Conservation (phyloP, 78 protist genomes). For the Protostelium mycophagum region DNA sequence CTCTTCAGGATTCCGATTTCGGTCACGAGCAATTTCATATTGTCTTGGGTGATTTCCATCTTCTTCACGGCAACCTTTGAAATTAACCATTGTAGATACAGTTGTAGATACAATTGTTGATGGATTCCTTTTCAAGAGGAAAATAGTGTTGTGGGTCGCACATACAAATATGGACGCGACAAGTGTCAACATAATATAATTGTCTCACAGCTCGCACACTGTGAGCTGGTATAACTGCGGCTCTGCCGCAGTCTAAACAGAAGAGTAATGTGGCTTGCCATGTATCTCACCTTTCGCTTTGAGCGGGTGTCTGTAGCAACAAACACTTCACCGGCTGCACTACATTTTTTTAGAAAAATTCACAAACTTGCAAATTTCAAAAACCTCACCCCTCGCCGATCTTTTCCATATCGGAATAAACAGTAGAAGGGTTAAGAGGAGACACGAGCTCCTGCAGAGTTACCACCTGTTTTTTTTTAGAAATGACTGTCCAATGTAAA, state of each 20-base stretch:
- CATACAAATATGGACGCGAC: too few relatives aligned
- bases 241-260: too few relatives aligned
- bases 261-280: neutral
- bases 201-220: too few relatives aligned
- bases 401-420: constrained; percentile 49
- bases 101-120: too few relatives aligned
- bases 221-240: too few relatives aligned
- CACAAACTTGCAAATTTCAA: neutral
- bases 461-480: neutral
- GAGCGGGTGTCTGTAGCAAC: constrained; percentile 42
- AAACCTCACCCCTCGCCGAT: constrained; percentile 63
- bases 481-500: neutral
- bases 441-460: constrained; percentile 28
- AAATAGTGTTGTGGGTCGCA: too few relatives aligned
- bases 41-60: constrained; percentile 63
- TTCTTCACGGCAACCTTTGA: constrained; percentile 62
- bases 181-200: too few relatives aligned
- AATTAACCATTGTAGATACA: too few relatives aligned
- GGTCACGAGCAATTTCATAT: constrained; percentile 55
- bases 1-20: constrained; percentile 71
- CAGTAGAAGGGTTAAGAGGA: constrained; percentile 46
- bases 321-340: constrained; percentile 76
- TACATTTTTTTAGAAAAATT: neutral
- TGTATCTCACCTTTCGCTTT: neutral
- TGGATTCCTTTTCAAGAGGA: too few relatives aligned